phyloP scores from a whole-genome alignment of 257 asterid genomes.

The Solanum dulcamara region DNA sequence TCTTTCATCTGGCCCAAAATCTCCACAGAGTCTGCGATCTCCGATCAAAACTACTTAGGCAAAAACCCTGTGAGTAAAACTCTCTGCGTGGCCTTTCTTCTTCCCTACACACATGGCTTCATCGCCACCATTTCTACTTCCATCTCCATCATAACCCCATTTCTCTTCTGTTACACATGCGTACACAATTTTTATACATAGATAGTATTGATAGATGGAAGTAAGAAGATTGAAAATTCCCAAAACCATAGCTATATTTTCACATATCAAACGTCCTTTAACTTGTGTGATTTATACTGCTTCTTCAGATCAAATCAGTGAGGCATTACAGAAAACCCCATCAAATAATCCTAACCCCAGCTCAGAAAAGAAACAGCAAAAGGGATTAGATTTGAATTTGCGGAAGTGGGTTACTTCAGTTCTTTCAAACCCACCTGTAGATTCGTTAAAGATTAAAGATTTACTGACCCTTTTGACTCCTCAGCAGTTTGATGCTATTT shows the following conservation, averaged over 20 bases:
- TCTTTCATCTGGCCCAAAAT: not conserved
- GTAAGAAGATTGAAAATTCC: not conserved
- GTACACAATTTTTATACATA: too few relatives aligned
- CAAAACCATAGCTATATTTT: not conserved
- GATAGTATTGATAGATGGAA: not conserved
- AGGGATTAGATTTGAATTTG: slow-evolving; percentile 5
- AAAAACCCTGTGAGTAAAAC: not conserved
- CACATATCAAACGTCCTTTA: not conserved
- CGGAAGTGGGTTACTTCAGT: slow-evolving; percentile 32
- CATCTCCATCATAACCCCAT: not conserved
- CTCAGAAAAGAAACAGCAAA: not conserved
- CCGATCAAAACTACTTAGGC: not conserved
- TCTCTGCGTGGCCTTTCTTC: not conserved
- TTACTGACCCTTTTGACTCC: slow-evolving; percentile 37
- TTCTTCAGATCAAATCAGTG: not conserved
- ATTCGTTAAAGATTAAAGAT: slow-evolving; percentile 30
- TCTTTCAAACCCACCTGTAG: slow-evolving; percentile 32
- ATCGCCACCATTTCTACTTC: not conserved
- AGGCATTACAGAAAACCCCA: not conserved
- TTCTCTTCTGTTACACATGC: not conserved
- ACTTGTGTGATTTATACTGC: not conserved
- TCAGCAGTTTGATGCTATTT: slow-evolving; percentile 44
- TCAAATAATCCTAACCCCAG: not conserved
- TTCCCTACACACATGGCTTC: not conserved
- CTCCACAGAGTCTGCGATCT: not conserved